Base-by-base conservation (phyloP, 257 asterid genomes). In the Fraxinus cuspidata region DNA sequence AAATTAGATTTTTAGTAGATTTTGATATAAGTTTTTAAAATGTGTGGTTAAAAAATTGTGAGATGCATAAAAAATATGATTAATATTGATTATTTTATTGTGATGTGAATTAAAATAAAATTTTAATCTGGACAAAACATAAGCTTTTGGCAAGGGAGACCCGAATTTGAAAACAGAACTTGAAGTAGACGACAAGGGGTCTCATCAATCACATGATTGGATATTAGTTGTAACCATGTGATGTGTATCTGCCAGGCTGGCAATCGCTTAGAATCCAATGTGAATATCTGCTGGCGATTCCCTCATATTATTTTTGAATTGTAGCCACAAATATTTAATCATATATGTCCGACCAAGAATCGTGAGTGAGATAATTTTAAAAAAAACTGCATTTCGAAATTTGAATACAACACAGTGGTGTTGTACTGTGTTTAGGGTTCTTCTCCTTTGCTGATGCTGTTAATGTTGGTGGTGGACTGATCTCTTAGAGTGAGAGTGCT, bases 201-300 rank as follows among this genome's bases (percentile, higher is more conserved):
- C 75, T 19, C 18, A 66, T 35, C 40, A 2, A 76, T 84, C 88
- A 77, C 63, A 68, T 72, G 82, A 72, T 15, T 69, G 25, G 35
- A 31, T 73, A 19, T 79, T 85, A 81, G 84, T 58, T 76, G 85
- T 73, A 56, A 75, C 74, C 79, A 44, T 42, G 12, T 42, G 49
- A 42, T 10, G 1, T 71, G 81, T 78, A 74, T 27, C 34, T 32
- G 82, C 82, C 89, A 87, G 85, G 23, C 83, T 85, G 86, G 83
- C 87, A 81, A 72, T 69, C 82, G 76, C 12, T 49, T 16, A 18
- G 60, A 49, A 16, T 49, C 60, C 19, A 85, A 83, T 78, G 80
- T 77, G 85, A 75, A 77, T 66, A 79, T 74, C 78, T 40, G 83
- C 85, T 84, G 77, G 71, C 53, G 87, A 79, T 79, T 82, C 82